Evolutionary conservation across 2,329 filamentous ascomycete genomes (phyloP), one percentile per base, ranked within the genome.

Genomic region (Zymoseptoria ardabiliae): DNA sequence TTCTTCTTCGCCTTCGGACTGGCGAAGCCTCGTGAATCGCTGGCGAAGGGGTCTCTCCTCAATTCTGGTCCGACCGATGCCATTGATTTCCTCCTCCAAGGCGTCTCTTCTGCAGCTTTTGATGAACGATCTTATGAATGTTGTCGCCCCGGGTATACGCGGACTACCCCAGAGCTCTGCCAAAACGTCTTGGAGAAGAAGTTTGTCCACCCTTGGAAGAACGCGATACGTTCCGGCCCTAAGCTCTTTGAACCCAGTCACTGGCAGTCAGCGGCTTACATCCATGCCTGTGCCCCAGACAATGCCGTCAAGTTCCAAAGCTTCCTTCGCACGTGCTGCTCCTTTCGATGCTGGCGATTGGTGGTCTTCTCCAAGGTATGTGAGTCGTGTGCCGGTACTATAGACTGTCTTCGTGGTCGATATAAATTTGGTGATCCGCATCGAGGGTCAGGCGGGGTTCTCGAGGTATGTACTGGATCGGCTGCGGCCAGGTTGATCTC

Each of bases 51-150:
- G 58, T 70, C 69, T 59, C 68, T 68, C 61, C 66, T 65, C 63
- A 77, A 72, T 59, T 72, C 69, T 53, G 77, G 75, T 57, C 74
- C 72, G 59, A 77, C 73, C 48, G 76, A 76, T 59, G 77, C 76
- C 77, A 79, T 79, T 45, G 35, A 45, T 45, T 2, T 45, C 35
- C 35, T 45, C 35, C 35, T 45, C 35, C 17, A n/a, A 17, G 35
- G 35, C 35, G 11, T 45, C 35, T 17, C 17, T 2, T 5, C n/a
- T 45, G 10, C 6, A 45, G 17, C 35, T 7, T n/a, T 45, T 13
- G 35, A 45, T 13, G 35, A 45, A n/a, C 17, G 35, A 45, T 45
- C 17, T n/a, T 45, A 13, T 13, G 35, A 17, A 13, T 17, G 17
- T 45, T 6, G 1, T 7, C 35, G 35, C 13, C 35, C 35, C 35